These are phyloP conservation scores for Dioscorea dumetorum DNA, from an alignment of 106 monocot species.

Conservation along the genomic window DNA sequence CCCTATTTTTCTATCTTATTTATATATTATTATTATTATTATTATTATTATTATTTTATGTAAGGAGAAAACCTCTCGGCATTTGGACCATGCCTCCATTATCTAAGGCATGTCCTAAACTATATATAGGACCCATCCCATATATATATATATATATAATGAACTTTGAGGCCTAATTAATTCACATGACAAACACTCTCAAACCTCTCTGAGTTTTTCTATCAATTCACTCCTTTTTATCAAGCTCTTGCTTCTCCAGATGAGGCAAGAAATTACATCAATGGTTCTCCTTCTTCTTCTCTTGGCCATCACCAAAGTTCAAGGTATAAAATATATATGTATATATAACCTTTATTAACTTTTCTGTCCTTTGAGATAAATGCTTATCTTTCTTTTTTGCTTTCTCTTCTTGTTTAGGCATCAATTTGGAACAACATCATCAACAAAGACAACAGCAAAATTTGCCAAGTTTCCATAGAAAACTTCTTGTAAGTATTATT, in stretches of 20 bases:
- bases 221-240: neutral
- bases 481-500: neutral
- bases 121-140: neutral
- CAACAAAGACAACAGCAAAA: too few relatives aligned
- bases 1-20: neutral
- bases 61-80: neutral
- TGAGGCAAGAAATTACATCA: neutral
- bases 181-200: neutral
- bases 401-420: neutral
- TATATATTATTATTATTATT: too few relatives aligned
- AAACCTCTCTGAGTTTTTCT: neutral
- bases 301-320: neutral
- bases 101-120: neutral
- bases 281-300: neutral
- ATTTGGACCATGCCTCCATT: neutral
- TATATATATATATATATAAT: neutral
- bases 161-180: neutral
- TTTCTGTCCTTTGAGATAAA: neutral
- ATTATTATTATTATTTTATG: too few relatives aligned
- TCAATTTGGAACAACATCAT: neutral
- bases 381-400: neutral
- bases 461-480: neutral
- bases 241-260: neutral
- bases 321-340: neutral
- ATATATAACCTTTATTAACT: neutral